Evolutionary conservation across 2,329 filamentous ascomycete species (phyloP), one percentile per base, ranked within the genome.

Genomic region (Arthrinium phaeospermum): DNA sequence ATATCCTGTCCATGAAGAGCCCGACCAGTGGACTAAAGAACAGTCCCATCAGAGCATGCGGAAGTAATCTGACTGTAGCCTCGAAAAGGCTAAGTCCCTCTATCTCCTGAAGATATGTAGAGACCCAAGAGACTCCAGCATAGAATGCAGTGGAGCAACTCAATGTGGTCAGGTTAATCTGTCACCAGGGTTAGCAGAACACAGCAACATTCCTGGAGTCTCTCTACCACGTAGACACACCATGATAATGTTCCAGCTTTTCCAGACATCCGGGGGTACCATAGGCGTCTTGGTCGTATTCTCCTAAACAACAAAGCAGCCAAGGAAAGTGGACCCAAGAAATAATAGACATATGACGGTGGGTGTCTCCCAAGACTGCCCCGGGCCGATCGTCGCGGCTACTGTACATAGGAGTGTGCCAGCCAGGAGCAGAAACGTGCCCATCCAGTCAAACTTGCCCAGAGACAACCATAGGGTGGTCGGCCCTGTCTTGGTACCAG

Each of bases 341-440:
- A 75, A 79, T 6, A 81, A 70, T n/a, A 80, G 75, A 19, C 79
- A 73, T 61, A 81, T 78, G 53, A 81, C 79, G 6, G 77, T 77
- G n/a, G 80, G 78, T 10, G 79, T 81, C 72, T 80, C 79, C 80
- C 79, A 81, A 24, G 78, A 77, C 69, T 80, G 77, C 70, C 79
- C 77, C 1, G 80, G 80, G n/a, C 77, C 80, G 45, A 81, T 78
- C 0, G 80, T 80, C 46, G 81, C 74, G 24, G 79, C 78, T 30
- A 80, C 73, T 3, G 80, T 78, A 68, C 80, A 79, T 44, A 80
- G 74, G 0, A 80, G 73, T 46, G 80, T 76, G 30, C 80, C 80
- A 2, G 72, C 74, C n/a, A 80, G 46, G 1, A 81, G 74, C 27
- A 81, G 71, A 64, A 77, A 74, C 12, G 79, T 27, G 3, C 80